Percentiles rank a stretch among this genome's conserved stretches.
phyloP scores from a whole-genome alignment of 805 yeast species.

The Zygosaccharomyces siamensis region DNA sequence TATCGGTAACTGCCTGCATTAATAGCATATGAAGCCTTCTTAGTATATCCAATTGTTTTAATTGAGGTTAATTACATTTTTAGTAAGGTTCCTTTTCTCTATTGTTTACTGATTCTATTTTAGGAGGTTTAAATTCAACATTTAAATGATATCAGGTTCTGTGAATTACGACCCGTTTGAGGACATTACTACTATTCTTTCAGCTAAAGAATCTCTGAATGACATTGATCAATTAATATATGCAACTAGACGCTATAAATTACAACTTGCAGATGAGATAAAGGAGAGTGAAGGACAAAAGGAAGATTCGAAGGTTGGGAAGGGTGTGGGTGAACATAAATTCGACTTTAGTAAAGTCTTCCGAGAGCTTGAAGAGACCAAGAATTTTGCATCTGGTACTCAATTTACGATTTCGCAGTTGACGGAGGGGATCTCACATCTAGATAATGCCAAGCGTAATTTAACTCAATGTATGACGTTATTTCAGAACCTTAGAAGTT shows the following conservation, averaged over 20 bases:
- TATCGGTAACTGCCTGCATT: too few species aligned
- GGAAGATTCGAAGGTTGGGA: neutral
- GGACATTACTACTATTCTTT: constrained; percentile 49
- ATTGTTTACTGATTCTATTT: neutral
- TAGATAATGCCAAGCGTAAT: constrained; percentile 82
- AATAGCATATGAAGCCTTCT: neutral
- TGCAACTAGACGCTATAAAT: constrained; percentile 49
- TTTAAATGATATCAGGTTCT: constrained; percentile 30
- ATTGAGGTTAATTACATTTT: neutral
- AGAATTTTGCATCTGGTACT: constrained; percentile 71
- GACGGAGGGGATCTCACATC: constrained; percentile 69
- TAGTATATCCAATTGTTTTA: neutral
- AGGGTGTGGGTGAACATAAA: constrained; percentile 12
- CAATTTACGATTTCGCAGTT: constrained; percentile 59
- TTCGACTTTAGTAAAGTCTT: constrained; percentile 37
- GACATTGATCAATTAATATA: constrained; percentile 48
- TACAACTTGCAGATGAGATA: constrained; percentile 45
- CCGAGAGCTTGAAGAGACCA: constrained; percentile 57
- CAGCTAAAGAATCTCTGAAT: constrained; percentile 45
- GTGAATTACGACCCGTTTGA: constrained; percentile 48
- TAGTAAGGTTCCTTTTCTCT: neutral
- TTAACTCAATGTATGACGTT: constrained; percentile 81
- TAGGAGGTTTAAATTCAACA: neutral
- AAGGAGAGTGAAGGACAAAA: constrained; percentile 34
- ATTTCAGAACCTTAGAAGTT: constrained; percentile 80